Conservation (phyloP, 257 asterid genomes). For the Thymus mandschuricus region DNA sequence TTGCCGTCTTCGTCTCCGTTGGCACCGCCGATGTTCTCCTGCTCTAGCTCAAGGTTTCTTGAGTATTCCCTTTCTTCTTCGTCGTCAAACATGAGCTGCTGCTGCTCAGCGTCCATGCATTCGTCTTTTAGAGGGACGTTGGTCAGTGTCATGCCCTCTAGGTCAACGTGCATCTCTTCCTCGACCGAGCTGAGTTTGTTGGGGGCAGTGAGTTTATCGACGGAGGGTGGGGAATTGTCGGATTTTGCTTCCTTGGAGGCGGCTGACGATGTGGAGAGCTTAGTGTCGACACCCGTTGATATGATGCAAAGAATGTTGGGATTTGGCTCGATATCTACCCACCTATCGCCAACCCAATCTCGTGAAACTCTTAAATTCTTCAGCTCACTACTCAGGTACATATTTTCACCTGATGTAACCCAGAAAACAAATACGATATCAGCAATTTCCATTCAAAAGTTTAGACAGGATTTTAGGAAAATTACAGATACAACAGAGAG, state of each 20-base stretch:
- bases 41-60: constrained; percentile 35
- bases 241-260: constrained; percentile 50
- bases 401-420: constrained; percentile 70
- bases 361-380: constrained; percentile 72
- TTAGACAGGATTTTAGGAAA: neutral
- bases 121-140: constrained; percentile 57
- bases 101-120: constrained; percentile 46
- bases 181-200: constrained; percentile 48
- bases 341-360: constrained; percentile 84
- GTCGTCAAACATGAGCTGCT: constrained; percentile 36
- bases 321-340: constrained; percentile 79
- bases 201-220: constrained; percentile 39
- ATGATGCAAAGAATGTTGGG: constrained; percentile 57
- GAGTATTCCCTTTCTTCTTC: constrained; percentile 38
- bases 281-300: constrained; percentile 54
- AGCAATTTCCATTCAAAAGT: neutral
- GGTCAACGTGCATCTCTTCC: constrained; percentile 45
- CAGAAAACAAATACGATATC: constrained; percentile 4
- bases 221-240: constrained; percentile 47
- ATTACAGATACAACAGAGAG: no score
- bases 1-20: constrained; percentile 25
- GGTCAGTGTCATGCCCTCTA: constrained; percentile 48
- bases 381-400: constrained; percentile 53
- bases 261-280: constrained; percentile 54
- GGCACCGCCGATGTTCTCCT: constrained; percentile 27